A percentile compares a stretch with the other conserved stretches of the same genome.
These are phyloP conservation scores for Blumeria hordei DNA, from an alignment of 2,329 filamentous ascomycete genomes.

Conservation along the genomic window DNA sequence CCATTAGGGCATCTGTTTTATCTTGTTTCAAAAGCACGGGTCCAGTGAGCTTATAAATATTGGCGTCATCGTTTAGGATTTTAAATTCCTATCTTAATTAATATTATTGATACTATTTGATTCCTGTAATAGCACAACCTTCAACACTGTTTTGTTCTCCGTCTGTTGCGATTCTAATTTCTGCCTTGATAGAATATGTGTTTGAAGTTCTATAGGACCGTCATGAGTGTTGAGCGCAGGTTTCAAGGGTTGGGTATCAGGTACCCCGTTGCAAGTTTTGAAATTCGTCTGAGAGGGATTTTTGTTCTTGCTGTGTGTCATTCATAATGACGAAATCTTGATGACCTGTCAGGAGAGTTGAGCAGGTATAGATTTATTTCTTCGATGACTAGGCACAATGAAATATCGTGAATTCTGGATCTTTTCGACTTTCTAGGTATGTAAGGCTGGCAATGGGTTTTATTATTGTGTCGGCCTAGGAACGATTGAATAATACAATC, in stretches of 20 bases:
- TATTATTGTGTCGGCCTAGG: too few relatives aligned
- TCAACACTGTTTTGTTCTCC: conserved; percentile 73
- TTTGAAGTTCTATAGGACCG: conserved; percentile 44
- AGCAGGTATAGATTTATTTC: not conserved
- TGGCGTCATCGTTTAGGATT: conserved; percentile 53
- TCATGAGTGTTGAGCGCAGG: too few relatives aligned
- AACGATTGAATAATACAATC: too few relatives aligned
- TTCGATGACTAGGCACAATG: too few relatives aligned
- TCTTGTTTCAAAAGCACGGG: conserved; percentile 91
- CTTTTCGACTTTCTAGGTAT: too few relatives aligned
- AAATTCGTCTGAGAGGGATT: conserved; percentile 68
- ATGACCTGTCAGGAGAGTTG: not conserved
- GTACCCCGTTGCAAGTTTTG: conserved; percentile 64
- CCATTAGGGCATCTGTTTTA: conserved; percentile 66
- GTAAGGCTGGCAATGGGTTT: too few relatives aligned
- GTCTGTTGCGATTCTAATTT: conserved; percentile 85
- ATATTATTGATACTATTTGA: not conserved
- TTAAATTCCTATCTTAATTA: conserved; percentile 45
- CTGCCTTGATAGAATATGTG: conserved; percentile 53
- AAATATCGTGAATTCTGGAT: too few relatives aligned
- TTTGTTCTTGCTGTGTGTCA: conserved; percentile 51
- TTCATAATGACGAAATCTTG: conserved; percentile 26
- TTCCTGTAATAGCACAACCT: conserved; percentile 23
- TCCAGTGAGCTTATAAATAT: conserved; percentile 88
- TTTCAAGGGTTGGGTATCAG: not conserved